Percentiles rank a stretch among this genome's conserved stretches.
Conservation (phyloP, 169 alveolate genomes). For the Eimeria tenella region DNA sequence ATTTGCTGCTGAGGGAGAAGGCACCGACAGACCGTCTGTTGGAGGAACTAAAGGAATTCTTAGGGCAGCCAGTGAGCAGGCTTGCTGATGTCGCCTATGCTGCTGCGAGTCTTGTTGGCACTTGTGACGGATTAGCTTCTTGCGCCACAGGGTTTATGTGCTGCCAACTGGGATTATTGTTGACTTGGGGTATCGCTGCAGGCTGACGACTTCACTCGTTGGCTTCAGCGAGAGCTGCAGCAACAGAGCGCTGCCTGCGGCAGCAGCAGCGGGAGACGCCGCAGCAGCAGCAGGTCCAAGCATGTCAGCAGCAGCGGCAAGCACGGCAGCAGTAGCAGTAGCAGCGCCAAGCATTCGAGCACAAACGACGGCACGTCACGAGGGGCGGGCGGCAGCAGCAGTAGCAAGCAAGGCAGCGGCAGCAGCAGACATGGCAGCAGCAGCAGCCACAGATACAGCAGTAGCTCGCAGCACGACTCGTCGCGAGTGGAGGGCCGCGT, state of each 20-base stretch:
- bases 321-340: slow-evolving; percentile 68
- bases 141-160: not conserved
- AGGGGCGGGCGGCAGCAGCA: slow-evolving; percentile 41
- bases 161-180: not conserved
- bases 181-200: slow-evolving; percentile 26
- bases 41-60: slow-evolving; percentile 64
- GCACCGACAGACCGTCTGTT: slow-evolving; percentile 59
- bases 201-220: slow-evolving; percentile 72
- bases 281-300: slow-evolving; percentile 74
- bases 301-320: slow-evolving; percentile 75
- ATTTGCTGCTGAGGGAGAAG: slow-evolving; percentile 59
- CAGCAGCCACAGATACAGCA: slow-evolving; percentile 75
- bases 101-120: not conserved
- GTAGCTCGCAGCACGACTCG: slow-evolving; percentile 59
- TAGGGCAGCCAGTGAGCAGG: slow-evolving; percentile 73
- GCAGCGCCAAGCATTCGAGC: slow-evolving; percentile 47
- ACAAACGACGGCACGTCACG: slow-evolving; percentile 42
- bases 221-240: slow-evolving; percentile 78
- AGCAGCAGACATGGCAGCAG: slow-evolving; percentile 60
- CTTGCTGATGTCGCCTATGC: slow-evolving; percentile 14
- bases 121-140: not conserved
- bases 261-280: slow-evolving; percentile 74
- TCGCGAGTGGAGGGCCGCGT: slow-evolving; percentile 59
- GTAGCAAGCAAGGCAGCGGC: slow-evolving; percentile 58
- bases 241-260: slow-evolving; percentile 72